Evolutionary conservation across 202 grass and related monocot genomes (phyloP).

Genomic region (Tripidium arundinaceum): DNA sequence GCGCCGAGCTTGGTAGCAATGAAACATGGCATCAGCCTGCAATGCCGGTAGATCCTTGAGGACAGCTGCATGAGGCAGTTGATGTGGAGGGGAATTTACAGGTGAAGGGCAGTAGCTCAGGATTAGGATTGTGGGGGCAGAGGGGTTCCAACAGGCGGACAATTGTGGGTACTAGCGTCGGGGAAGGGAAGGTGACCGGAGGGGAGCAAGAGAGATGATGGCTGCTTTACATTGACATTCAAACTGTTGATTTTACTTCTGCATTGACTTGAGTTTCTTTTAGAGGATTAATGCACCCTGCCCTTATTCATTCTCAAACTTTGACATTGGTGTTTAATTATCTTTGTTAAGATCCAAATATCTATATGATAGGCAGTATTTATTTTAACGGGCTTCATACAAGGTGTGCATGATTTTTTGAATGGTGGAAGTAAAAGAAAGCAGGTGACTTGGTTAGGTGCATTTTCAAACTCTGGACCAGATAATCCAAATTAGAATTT

Average conservation of each 20-base stretch:
- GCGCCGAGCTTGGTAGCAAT: background rate
- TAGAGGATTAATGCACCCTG: background rate
- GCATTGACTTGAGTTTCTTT: background rate
- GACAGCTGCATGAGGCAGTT: background rate
- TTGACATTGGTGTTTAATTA: background rate
- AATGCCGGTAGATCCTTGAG: background rate
- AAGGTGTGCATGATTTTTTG: background rate
- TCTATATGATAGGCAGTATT: background rate
- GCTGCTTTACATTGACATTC: background rate
- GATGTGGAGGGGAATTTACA: background rate
- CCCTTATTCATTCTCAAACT: background rate
- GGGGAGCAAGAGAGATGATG: background rate
- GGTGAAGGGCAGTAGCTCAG: background rate
- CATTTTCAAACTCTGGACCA: background rate
- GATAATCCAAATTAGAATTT: background rate
- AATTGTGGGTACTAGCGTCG: background rate
- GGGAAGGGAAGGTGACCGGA: background rate
- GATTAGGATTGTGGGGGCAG: background rate
- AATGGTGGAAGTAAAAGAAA: background rate
- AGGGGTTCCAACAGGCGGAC: background rate
- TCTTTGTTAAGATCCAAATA: background rate
- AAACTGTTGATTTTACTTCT: background rate
- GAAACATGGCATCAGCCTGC: background rate
- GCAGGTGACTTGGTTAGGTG: background rate
- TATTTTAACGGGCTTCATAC: background rate